Base-by-base conservation (phyloP, 2,329 filamentous ascomycete genomes). In the Piedraia hortae region DNA sequence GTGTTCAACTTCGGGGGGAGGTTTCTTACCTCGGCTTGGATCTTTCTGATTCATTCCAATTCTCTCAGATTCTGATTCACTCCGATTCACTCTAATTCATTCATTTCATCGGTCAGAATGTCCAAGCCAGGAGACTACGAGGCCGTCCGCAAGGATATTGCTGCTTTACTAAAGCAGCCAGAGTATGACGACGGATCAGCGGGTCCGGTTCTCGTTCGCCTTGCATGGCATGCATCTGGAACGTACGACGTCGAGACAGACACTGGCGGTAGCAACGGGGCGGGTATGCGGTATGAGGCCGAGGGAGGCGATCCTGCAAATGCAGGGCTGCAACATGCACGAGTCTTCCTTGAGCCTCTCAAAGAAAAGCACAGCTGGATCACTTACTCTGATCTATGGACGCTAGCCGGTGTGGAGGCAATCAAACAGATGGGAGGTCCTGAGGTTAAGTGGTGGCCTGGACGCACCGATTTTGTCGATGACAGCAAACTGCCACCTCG, bases 331-430 rank as follows among this genome's bases (percentile, higher is more conserved):
- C 57, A 67, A 33, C 53, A 66, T 37, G 62, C 60, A 11, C 59
- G 62, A 9, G 54, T 59, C 13, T 67, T 68, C 41, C 53, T 69
- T 27, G 62, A 68, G 34, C 58, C 62, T 4, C 41, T 68, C 29
- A 68, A 67, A 37, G 40, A 42, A 10, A 48, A 49, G 20, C 54
- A 65, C 36, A 49, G 58, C 2, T 67, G 60, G 62, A 60, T 68
- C 36, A 65, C 62, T 12, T 68, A 68, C 41, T 50, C 62, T 2
- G 62, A 69, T 34, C 48, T 69, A 4, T 68, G 62, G 62, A 67
- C 62, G 4, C 45, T 69, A 14, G 61, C 60, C 0, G 60, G 56
- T 19, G 51, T 54, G 2, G 55, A 60, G 0, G 62, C 62, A 3
- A 51, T 68, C 35, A 40, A 53, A 31, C 57, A 56, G 26, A 58